Percentiles rank a stretch among this genome's conserved stretches.
These are phyloP conservation scores for Chlamydomonas incerta DNA, from an alignment of 139 green algal genomes.

Conservation along the genomic window DNA sequence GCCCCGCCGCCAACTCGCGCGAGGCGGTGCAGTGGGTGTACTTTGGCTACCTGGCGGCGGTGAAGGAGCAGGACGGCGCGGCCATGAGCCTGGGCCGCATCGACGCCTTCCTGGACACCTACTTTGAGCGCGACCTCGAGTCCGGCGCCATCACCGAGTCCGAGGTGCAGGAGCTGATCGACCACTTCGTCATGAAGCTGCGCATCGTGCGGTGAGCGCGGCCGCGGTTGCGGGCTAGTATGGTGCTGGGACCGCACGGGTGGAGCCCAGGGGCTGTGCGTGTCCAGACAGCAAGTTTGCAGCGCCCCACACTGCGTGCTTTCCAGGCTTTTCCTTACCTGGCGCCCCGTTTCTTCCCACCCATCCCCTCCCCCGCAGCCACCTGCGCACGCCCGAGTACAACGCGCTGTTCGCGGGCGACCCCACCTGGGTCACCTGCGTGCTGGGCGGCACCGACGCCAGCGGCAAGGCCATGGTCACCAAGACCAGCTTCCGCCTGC, in stretches of 20 bases:
- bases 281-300: no score
- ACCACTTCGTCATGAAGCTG: conserved; percentile 80
- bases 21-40: conserved; percentile 86
- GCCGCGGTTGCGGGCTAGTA: not conserved
- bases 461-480: conserved; percentile 73
- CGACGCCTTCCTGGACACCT: conserved; percentile 86
- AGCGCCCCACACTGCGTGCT: not conserved
- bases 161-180: conserved; percentile 65
- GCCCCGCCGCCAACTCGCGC: conserved; percentile 61
- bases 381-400: conserved; percentile 86
- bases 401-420: conserved; percentile 85
- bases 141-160: conserved; percentile 61
- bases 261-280: no score
- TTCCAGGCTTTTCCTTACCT: not conserved
- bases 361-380: conserved; percentile 55
- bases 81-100: conserved; percentile 85
- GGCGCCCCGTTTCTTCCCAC: not conserved
- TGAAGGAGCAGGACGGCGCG: conserved; percentile 86
- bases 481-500: conserved; percentile 76
- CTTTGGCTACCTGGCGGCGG: conserved; percentile 80
- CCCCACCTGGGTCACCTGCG: conserved; percentile 82
- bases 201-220: conserved; percentile 47
- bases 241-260: no score
- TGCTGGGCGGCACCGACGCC: conserved; percentile 70
- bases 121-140: conserved; percentile 72